Evolutionary conservation across 108 stramenopile species (phyloP).

Genomic region (Schizochytrium sp.): DNA sequence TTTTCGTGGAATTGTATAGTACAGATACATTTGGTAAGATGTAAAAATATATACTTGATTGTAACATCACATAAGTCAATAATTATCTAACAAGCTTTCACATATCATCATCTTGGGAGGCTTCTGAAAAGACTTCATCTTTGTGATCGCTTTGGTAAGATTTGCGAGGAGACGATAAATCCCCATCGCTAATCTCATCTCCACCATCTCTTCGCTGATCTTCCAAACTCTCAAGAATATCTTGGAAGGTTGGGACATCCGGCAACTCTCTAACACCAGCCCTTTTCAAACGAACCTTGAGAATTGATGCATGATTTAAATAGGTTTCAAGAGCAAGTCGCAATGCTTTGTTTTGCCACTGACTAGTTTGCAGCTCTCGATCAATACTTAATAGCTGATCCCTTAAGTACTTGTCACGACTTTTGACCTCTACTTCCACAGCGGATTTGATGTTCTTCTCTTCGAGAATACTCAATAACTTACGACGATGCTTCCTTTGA

Average conservation of each 20-base stretch:
- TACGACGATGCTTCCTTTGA: neutral
- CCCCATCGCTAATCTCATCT: too few species aligned
- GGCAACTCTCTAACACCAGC: neutral
- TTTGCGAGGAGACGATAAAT: too few species aligned
- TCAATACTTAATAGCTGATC: neutral
- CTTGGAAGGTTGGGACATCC: neutral
- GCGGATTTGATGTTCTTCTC: neutral
- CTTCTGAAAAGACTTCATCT: too few species aligned
- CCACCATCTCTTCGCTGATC: too few species aligned
- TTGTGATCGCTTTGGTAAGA: too few species aligned
- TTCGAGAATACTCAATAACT: constrained; percentile 2
- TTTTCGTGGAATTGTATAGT: too few species aligned
- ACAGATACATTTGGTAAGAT: too few species aligned
- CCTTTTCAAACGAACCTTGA: neutral
- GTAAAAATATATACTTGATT: too few species aligned
- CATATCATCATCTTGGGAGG: too few species aligned
- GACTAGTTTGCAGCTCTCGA: neutral
- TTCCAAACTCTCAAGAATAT: neutral
- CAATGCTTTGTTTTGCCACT: neutral
- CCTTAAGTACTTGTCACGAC: neutral
- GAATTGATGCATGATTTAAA: neutral
- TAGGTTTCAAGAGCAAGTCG: neutral
- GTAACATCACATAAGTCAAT: too few species aligned
- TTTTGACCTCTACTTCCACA: neutral
- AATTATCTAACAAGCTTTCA: too few species aligned